A percentile compares a stretch with the other conserved stretches of the same genome.
Conservation (phyloP, 2,329 filamentous ascomycete species). For the Blastomyces gilchristii region DNA sequence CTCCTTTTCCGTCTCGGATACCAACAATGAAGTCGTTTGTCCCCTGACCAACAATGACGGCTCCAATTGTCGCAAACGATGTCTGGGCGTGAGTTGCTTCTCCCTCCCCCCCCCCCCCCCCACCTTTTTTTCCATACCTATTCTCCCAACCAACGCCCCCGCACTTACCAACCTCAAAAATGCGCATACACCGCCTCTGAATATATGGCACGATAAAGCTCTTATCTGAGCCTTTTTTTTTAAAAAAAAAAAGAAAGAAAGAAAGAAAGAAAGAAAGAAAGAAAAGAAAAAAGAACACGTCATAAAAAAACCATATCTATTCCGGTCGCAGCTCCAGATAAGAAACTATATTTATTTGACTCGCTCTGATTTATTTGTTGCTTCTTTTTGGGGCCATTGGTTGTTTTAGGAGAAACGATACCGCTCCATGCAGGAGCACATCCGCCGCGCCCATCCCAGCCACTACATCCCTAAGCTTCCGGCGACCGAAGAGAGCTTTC, state of each 20-base stretch:
- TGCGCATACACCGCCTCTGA: not conserved
- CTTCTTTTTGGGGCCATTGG: not conserved
- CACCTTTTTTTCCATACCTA: too few species aligned
- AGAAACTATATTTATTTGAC: not conserved
- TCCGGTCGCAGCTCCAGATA: not conserved
- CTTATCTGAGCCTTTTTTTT: not conserved
- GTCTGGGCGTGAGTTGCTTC: conserved; percentile 75
- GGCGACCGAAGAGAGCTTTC: conserved; percentile 94
- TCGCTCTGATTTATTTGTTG: not conserved
- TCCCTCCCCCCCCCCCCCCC: conserved; percentile 7
- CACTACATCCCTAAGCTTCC: conserved; percentile 97
- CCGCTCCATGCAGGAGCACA: conserved; percentile 99
- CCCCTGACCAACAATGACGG: conserved; percentile 92
- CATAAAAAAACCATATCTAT: not conserved
- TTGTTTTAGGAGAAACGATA: conserved; percentile 72
- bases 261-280: not conserved
- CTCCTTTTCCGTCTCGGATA: conserved; percentile 83
- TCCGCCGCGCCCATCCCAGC: conserved; percentile 89
- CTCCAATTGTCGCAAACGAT: conserved; percentile 93
- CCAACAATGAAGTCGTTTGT: conserved; percentile 93
- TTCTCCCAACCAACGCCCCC: too few species aligned
- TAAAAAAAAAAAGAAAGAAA: not conserved
- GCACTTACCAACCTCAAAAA: not conserved
- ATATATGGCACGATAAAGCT: not conserved
- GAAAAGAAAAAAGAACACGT: not conserved